A percentile compares a stretch with the other conserved stretches of the same genome.
phyloP scores from a whole-genome alignment of 208 protist species.

The Porcisia deanei region DNA sequence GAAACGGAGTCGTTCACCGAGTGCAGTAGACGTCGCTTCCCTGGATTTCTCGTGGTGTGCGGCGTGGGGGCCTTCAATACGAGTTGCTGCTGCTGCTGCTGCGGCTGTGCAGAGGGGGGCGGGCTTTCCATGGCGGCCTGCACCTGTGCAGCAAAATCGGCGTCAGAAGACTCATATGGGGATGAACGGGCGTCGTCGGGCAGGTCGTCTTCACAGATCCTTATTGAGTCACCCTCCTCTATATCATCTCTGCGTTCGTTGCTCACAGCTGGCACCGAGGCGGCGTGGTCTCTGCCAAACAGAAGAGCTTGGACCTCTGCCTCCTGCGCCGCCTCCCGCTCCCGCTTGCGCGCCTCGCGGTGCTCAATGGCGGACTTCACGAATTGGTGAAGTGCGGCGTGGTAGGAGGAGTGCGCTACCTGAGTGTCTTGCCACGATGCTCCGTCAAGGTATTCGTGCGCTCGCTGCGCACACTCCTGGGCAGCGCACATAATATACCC shows the following conservation, averaged over 20 bases:
- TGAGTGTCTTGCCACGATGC: conserved; percentile 1
- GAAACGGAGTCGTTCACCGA: conserved; percentile 4
- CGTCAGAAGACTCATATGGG: background rate
- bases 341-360: conserved; percentile 21
- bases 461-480: conserved; percentile 21
- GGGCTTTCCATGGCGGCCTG: conserved; percentile 30
- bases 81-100: conserved; percentile 1
- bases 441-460: conserved; percentile 13
- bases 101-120: background rate
- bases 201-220: background rate
- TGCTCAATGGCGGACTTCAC: conserved; percentile 18
- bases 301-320: conserved; percentile 34
- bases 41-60: background rate
- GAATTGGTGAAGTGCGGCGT: conserved; percentile 30
- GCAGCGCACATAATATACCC: conserved; percentile 39
- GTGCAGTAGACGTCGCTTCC: conserved; percentile 4
- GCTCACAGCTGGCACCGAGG: background rate
- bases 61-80: conserved; percentile 17
- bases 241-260: background rate
- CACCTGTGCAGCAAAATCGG: conserved; percentile 19
- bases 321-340: conserved; percentile 21
- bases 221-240: background rate
- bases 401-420: conserved; percentile 16
- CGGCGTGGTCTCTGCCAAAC: conserved; percentile 11
- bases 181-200: background rate